These are phyloP conservation scores for Hyphodiscus hymeniophilus DNA, from an alignment of 495 filamentous ascomycete species.

Conservation along the genomic window DNA sequence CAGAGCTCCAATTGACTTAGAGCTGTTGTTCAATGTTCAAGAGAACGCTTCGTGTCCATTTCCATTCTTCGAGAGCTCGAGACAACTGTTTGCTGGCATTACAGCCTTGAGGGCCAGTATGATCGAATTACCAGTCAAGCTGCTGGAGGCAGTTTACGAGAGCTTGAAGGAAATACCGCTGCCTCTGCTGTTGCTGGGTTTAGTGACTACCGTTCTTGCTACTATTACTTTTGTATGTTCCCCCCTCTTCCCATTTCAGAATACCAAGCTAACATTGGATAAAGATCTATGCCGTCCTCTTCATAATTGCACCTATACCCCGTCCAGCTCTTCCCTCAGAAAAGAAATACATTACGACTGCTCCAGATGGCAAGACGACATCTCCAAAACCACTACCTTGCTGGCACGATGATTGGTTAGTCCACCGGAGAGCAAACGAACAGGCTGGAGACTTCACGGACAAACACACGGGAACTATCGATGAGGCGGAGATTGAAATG, in stretches of 20 bases:
- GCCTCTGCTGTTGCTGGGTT: slow-evolving; percentile 8
- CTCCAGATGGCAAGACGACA: slow-evolving; percentile 53
- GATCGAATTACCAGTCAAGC: slow-evolving; percentile 5
- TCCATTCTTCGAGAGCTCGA: slow-evolving; percentile 3
- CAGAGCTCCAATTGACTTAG: neutral
- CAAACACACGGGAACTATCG: slow-evolving; percentile 26
- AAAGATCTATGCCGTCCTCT: slow-evolving; percentile 64
- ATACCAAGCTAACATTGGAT: neutral
- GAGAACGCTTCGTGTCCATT: neutral
- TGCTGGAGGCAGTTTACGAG: slow-evolving; percentile 3
- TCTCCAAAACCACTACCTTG: slow-evolving; percentile 60
- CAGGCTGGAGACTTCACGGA: slow-evolving; percentile 35
- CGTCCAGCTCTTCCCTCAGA: slow-evolving; percentile 69
- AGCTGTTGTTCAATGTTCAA: slow-evolving; percentile 6
- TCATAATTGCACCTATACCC: slow-evolving; percentile 71
- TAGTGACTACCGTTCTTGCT: slow-evolving; percentile 10
- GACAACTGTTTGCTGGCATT: neutral
- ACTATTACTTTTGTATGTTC: slow-evolving; percentile 15
- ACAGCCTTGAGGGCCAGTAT: slow-evolving; percentile 3
- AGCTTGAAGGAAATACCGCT: slow-evolving; percentile 11
- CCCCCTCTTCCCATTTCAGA: neutral
- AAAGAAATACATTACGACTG: slow-evolving; percentile 73
- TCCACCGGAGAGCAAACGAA: slow-evolving; percentile 41
- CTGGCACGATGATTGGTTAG: slow-evolving; percentile 69
- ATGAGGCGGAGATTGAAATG: slow-evolving; percentile 56